phyloP scores from a whole-genome alignment of 2,329 filamentous ascomycete species.

The Epichloe aotearoae region DNA sequence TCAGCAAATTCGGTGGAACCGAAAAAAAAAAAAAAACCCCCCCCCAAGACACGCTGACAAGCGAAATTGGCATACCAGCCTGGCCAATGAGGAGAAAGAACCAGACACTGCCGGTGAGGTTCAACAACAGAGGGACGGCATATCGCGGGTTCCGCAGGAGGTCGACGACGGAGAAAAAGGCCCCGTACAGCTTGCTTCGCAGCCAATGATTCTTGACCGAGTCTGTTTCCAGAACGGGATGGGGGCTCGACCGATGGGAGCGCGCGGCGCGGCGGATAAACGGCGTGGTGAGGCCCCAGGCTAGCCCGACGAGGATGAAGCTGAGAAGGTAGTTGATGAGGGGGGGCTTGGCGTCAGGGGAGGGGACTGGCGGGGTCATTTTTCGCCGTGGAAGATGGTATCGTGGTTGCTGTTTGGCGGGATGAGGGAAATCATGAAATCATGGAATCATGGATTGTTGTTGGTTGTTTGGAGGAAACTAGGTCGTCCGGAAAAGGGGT shows the following conservation, averaged over 20 bases:
- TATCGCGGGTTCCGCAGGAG: constrained; percentile 72
- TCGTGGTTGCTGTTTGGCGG: too few relatives aligned
- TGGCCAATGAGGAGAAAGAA: constrained; percentile 91
- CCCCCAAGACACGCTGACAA: background rate
- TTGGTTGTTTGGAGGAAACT: too few relatives aligned
- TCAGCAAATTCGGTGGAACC: background rate
- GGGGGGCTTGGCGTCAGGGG: constrained; percentile 24
- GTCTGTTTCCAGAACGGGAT: constrained; percentile 38
- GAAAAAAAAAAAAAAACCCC: background rate
- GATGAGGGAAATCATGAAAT: too few relatives aligned
- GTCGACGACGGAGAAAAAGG: constrained; percentile 65
- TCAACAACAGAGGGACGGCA: constrained; percentile 70
- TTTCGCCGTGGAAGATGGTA: background rate
- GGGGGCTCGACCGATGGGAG: constrained; percentile 52
- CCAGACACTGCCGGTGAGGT: constrained; percentile 89
- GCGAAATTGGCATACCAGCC: constrained; percentile 50
- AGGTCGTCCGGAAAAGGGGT: too few relatives aligned
- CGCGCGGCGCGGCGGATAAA: constrained; percentile 83
- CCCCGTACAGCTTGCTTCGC: constrained; percentile 46
- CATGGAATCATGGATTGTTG: too few relatives aligned
- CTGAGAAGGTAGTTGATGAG: constrained; percentile 74
- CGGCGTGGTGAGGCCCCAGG: constrained; percentile 84
- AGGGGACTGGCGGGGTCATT: constrained; percentile 1
- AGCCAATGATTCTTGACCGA: constrained; percentile 45
- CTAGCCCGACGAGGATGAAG: constrained; percentile 80